Evolutionary conservation across 1,284 basidiomycete species (phyloP), one percentile per base, ranked within the genome.

Genomic region (Pseudozyma hubeiensis): DNA sequence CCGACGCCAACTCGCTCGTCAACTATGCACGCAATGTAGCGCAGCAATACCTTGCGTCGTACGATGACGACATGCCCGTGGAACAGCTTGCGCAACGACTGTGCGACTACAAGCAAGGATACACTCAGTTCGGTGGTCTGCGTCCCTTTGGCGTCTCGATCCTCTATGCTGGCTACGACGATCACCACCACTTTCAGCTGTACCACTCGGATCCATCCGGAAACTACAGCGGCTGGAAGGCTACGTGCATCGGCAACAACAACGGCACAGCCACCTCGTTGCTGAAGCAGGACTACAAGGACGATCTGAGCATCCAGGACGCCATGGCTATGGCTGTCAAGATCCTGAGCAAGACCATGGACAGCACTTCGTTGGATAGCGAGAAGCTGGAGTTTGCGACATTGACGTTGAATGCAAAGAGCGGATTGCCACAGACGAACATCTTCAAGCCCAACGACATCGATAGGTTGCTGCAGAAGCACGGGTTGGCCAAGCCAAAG

Each of bases 341-440:
- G 87, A 92, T 94, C 55, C 93, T 99, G 91, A 95, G 94, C 88
- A 99, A 98, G 89, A 98, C 96, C 49, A 97, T 99, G 95, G 96
- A 99, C 84, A 94, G 93, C 74, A 98, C 96, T 33, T 95, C 93
- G 53, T 86, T 99, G 69, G 92, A 94, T 47, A 79, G 79, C 53
- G 81, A 83, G 40, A 82, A 82, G 71, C 58, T 99, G 81, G 97
- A 99, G 85, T 95, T 99, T 81, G 93, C 96, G 9, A 94, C 94
- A 3, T 87, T 99, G 83, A 94, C 92, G 2, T 87, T 97, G 13
- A 92, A 95, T 83, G 88, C 91, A 7, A 86, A 86, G 40, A 90
- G 90, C 49, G 91, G 93, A 81, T 87, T 90, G 82, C 94, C 94
- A 1, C 90, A 90, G 81, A 93, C 93, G 44, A 96, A 94, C 88